Evolutionary conservation across 2,329 filamentous ascomycete species (phyloP).

Genomic region (Fusarium gaditjirri): DNA sequence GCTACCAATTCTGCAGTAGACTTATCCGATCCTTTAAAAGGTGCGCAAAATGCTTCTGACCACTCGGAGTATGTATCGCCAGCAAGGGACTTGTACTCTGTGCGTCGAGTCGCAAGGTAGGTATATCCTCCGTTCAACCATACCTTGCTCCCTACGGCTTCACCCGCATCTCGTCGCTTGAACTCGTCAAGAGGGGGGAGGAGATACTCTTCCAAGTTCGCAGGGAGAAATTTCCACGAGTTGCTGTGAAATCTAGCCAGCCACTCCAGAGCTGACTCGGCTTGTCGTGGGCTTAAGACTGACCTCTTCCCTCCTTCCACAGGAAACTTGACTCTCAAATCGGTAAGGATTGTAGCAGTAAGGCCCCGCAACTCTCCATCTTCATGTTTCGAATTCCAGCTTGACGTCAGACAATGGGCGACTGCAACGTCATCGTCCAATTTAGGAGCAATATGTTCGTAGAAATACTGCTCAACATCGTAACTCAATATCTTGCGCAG

Average conservation of each 20-base stretch:
- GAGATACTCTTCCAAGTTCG: slow-evolving; percentile 52
- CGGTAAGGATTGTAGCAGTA: slow-evolving; percentile 67
- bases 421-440: slow-evolving; percentile 58
- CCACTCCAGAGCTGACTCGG: slow-evolving; percentile 68
- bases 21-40: slow-evolving; percentile 28
- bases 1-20: slow-evolving; percentile 66
- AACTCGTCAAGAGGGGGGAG: slow-evolving; percentile 67
- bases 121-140: slow-evolving; percentile 78
- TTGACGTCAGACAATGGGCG: slow-evolving; percentile 62
- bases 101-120: slow-evolving; percentile 70
- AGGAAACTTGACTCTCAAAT: slow-evolving; percentile 64
- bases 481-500: slow-evolving; percentile 74
- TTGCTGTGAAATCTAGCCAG: slow-evolving; percentile 69
- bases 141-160: slow-evolving; percentile 45
- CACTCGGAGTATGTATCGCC: slow-evolving; percentile 64
- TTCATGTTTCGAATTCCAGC: slow-evolving; percentile 35
- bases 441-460: slow-evolving; percentile 63
- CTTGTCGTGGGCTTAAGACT: slow-evolving; percentile 59
- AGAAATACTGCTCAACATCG: slow-evolving; percentile 74
- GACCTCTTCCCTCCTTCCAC: slow-evolving; percentile 65
- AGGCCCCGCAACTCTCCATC: slow-evolving; percentile 51
- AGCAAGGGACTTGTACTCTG: slow-evolving; percentile 63
- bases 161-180: slow-evolving; percentile 39
- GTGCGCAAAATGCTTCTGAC: slow-evolving; percentile 59
- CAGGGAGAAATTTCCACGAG: slow-evolving; percentile 56